phyloP scores from a whole-genome alignment of 306 rosid species.

The Gastrolobium bilobum region DNA sequence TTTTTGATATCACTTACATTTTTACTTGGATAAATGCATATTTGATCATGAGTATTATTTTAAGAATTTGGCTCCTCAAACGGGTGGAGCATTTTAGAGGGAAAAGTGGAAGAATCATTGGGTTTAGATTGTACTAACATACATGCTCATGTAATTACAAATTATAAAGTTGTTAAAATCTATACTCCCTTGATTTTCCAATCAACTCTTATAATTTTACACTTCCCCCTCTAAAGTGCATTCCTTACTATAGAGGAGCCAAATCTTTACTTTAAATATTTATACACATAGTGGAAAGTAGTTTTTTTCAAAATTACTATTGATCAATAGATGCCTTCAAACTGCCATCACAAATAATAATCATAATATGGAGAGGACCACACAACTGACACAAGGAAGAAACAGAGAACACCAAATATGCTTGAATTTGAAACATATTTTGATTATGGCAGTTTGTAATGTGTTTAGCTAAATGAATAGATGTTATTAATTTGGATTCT shows the following conservation, averaged over 20 bases:
- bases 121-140: too few relatives aligned
- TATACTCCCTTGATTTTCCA: too few relatives aligned
- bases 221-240: too few relatives aligned
- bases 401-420: constrained; percentile 1
- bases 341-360: constrained; percentile 19
- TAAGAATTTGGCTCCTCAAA: not conserved
- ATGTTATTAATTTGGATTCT: constrained; percentile 43
- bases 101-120: too few relatives aligned
- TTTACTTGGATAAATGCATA: not conserved
- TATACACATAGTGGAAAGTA: not conserved
- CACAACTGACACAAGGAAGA: constrained; percentile 11
- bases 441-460: not conserved
- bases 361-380: constrained; percentile 1
- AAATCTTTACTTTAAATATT: not conserved
- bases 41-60: constrained; percentile 16
- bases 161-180: too few relatives aligned
- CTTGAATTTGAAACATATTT: not conserved
- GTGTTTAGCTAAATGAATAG: not conserved
- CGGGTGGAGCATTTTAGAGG: too few relatives aligned
- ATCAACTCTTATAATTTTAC: too few relatives aligned
- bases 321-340: constrained; percentile 17
- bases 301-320: not conserved
- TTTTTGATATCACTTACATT: constrained; percentile 14
- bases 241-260: too few relatives aligned
- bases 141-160: too few relatives aligned